phyloP scores from a whole-genome alignment of 2,329 filamentous ascomycete species.

The Graphilbum ipis-grandicollis region DNA sequence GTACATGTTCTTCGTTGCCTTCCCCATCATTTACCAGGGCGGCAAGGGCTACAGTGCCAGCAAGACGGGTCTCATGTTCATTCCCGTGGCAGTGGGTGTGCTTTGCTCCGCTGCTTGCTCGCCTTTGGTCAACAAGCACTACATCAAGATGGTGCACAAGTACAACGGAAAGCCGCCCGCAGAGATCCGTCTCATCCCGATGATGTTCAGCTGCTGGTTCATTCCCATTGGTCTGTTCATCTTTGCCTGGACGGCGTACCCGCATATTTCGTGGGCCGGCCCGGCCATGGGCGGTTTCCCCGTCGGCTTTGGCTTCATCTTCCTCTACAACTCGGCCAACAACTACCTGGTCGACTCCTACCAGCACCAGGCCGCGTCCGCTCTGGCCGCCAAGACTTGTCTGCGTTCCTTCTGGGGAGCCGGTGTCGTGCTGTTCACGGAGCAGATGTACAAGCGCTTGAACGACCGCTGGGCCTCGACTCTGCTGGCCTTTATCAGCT shows the following conservation, averaged over 20 bases:
- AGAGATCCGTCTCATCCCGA: slow-evolving; percentile 63
- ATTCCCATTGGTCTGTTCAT: slow-evolving; percentile 38
- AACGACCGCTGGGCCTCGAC: slow-evolving; percentile 61
- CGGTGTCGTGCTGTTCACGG: slow-evolving; percentile 58
- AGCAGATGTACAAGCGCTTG: slow-evolving; percentile 61
- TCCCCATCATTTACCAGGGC: slow-evolving; percentile 53
- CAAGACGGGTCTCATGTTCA: slow-evolving; percentile 72
- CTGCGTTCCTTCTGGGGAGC: slow-evolving; percentile 70
- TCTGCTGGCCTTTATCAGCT: slow-evolving; percentile 53
- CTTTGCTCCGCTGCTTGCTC: slow-evolving; percentile 41
- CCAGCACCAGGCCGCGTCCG: slow-evolving; percentile 60
- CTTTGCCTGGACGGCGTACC: slow-evolving; percentile 43
- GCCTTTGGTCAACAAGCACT: slow-evolving; percentile 66
- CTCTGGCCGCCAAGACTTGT: slow-evolving; percentile 67
- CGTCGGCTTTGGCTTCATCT: slow-evolving; percentile 69
- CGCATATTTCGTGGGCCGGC: slow-evolving; percentile 48
- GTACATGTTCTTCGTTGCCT: slow-evolving; percentile 65
- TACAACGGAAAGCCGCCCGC: slow-evolving; percentile 59
- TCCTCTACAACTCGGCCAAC: slow-evolving; percentile 65
- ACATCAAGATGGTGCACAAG: slow-evolving; percentile 43
- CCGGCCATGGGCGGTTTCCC: slow-evolving; percentile 54
- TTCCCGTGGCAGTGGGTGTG: slow-evolving; percentile 55
- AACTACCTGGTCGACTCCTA: slow-evolving; percentile 53
- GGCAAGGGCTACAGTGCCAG: slow-evolving; percentile 64
- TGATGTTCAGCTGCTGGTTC: slow-evolving; percentile 63